Evolutionary conservation across 306 rosid genomes (phyloP), one percentile per base, ranked within the genome.

Genomic region (Corylus avellana): DNA sequence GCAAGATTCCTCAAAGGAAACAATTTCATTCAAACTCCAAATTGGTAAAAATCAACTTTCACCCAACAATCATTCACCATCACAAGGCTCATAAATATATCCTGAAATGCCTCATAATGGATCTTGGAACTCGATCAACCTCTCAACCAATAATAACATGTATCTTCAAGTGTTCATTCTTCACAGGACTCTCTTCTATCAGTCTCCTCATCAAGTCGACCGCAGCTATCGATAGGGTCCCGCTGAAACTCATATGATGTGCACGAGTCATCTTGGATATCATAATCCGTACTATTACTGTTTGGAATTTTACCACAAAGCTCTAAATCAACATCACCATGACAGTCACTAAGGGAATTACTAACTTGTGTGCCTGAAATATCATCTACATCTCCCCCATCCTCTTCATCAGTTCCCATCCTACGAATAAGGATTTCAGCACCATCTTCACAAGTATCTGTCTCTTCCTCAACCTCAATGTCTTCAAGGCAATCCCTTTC

Each of bases 241-340:
- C 12, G 75, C 78, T 83, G 78, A 63, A 35, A 74, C 73, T 83
- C 86, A 1, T 37, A 78, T 10, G 80, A 83, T 22, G 81, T 70
- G 75, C 80, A 83, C 27, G 87, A 84, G 77, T 79, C 84, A 79
- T 84, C 87, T 47, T 84, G 76, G 39, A 75, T 46, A 63, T 79
- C 78, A 71, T 50, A 22, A 22, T 76, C 59, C 73, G 39, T 84
- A 25, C 44, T n/a, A 16, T 49, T 56, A 55, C 20, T 8, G 48
- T 63, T 10, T 0, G 72, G 61, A 76, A 20, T 76, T 72, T 84
- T 80, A 39, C 68, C 63, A 39, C 51, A 29, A 58, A 55, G 44
- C 35, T 16, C 35, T 29, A 44, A 51, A 12, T 75, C 75, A 49
- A 48, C 12, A 12, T 58, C 54, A 35, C 64, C 55, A 27, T 35